Evolutionary conservation across 495 filamentous ascomycete genomes (phyloP).

Genomic region (Annulohypoxylon moriforme): DNA sequence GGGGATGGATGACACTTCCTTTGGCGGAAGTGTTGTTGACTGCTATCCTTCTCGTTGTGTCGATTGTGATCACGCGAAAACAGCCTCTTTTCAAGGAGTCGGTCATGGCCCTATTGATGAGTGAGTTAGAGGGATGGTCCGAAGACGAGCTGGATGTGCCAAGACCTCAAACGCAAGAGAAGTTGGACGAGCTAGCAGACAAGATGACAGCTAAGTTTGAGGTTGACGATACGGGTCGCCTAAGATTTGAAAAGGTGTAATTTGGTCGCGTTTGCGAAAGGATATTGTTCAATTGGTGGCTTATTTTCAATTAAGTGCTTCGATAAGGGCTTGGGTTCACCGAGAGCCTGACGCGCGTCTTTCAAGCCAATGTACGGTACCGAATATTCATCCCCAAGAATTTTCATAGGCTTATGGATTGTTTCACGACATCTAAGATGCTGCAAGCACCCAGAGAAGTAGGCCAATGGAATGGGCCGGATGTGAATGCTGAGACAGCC

Average conservation of each 20-base stretch:
- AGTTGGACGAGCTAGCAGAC: constrained; percentile 17
- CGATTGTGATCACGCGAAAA: constrained; percentile 14
- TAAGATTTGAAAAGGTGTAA: constrained; percentile 1
- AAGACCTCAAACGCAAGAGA: constrained; percentile 19
- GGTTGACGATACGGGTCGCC: constrained; percentile 61
- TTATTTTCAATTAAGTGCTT: not conserved
- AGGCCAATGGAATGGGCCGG: not conserved
- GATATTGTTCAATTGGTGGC: not conserved
- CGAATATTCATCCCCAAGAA: not conserved
- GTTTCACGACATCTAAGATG: not conserved
- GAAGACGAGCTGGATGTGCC: constrained; percentile 30
- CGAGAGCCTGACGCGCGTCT: not conserved
- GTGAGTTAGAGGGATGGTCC: constrained; percentile 25
- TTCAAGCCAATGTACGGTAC: too few species aligned
- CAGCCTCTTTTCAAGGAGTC: constrained; percentile 34
- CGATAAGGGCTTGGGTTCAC: too few species aligned
- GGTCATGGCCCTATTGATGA: constrained; percentile 13
- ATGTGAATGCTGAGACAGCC: not conserved
- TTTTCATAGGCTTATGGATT: not conserved
- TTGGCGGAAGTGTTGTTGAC: constrained; percentile 23
- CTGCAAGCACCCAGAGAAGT: not conserved
- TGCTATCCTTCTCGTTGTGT: constrained; percentile 7
- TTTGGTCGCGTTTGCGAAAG: not conserved
- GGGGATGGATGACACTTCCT: constrained; percentile 27
- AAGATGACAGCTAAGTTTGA: constrained; percentile 40